Conservation (phyloP, 768 basidiomycete genomes). For the Hypholoma fasciculare region DNA sequence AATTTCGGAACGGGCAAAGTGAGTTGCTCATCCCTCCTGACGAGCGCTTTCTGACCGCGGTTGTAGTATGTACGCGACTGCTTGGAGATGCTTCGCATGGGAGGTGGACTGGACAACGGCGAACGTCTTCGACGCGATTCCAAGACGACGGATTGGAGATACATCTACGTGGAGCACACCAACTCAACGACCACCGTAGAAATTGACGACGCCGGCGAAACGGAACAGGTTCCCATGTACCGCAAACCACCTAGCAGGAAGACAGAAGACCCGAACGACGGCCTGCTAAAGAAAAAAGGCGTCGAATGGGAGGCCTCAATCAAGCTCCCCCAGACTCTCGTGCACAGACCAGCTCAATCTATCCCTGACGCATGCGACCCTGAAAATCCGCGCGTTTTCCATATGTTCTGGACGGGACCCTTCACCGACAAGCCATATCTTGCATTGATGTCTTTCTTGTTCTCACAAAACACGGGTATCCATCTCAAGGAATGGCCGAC, state of each 20-base stretch:
- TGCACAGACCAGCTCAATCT: constrained; percentile 41
- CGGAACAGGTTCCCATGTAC: constrained; percentile 18
- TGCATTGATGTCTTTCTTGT: constrained; percentile 89
- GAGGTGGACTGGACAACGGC: constrained; percentile 81
- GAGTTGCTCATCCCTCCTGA: constrained; percentile 5
- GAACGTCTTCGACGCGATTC: constrained; percentile 66
- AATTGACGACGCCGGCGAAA: constrained; percentile 10
- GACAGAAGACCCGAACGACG: constrained; percentile 49
- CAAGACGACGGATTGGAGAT: constrained; percentile 73
- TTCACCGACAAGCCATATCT: constrained; percentile 98
- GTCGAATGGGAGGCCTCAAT: constrained; percentile 59
- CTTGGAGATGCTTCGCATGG: constrained; percentile 83
- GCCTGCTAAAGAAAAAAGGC: constrained; percentile 57
- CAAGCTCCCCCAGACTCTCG: constrained; percentile 44
- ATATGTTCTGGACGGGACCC: constrained; percentile 96
- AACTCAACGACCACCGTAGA: constrained; percentile 27
- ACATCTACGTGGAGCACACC: constrained; percentile 69
- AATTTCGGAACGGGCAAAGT: constrained; percentile 79
- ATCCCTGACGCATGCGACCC: constrained; percentile 60
- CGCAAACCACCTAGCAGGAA: constrained; percentile 15
- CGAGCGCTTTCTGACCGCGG: not conserved
- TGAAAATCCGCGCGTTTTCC: constrained; percentile 82
- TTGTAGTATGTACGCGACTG: constrained; percentile 92
- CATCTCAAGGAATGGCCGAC: constrained; percentile 48
- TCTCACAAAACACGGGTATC: constrained; percentile 87